A percentile compares a stretch with the other conserved stretches of the same genome.
Conservation (phyloP, 192 early-diverging fungal species). For the Allomyces arbusculus region DNA sequence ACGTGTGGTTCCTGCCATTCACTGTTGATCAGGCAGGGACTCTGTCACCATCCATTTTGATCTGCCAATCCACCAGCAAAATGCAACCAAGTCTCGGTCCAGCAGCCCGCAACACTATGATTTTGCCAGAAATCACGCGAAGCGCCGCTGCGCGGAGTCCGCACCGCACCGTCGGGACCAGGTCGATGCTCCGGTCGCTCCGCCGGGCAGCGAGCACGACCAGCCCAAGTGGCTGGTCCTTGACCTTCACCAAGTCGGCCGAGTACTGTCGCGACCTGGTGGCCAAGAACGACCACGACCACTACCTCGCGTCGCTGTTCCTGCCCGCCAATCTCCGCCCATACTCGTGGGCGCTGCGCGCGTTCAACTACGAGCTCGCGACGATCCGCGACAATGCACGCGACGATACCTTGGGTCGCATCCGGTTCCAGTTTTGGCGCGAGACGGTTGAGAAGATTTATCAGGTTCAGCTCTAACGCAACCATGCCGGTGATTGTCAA, state of each 20-base stretch:
- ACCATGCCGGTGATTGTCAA: constrained; percentile 5
- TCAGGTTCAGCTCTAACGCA: constrained; percentile 13
- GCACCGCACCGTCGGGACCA: no score
- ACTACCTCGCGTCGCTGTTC: constrained; percentile 58
- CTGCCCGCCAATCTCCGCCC: constrained; percentile 40
- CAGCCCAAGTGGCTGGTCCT: no score
- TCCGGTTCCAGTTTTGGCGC: constrained; percentile 78
- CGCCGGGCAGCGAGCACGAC: no score
- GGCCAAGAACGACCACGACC: constrained; percentile 45
- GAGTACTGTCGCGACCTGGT: not conserved
- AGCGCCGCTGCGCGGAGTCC: no score
- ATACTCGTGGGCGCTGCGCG: constrained; percentile 55
- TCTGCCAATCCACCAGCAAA: no score
- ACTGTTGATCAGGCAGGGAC: no score
- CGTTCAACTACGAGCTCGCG: constrained; percentile 79
- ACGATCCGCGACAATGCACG: constrained; percentile 50
- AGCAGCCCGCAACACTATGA: no score
- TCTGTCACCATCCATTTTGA: no score
- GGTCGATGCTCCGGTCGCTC: no score
- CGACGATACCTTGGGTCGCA: constrained; percentile 42
- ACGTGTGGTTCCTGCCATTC: no score
- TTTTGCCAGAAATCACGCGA: no score
- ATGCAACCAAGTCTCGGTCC: no score
- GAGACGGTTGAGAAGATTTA: constrained; percentile 52
- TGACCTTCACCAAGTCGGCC: not conserved